Evolutionary conservation across 441 rosid genomes (phyloP), one percentile per base, ranked within the genome.

Genomic region (Brassica hybrid): DNA sequence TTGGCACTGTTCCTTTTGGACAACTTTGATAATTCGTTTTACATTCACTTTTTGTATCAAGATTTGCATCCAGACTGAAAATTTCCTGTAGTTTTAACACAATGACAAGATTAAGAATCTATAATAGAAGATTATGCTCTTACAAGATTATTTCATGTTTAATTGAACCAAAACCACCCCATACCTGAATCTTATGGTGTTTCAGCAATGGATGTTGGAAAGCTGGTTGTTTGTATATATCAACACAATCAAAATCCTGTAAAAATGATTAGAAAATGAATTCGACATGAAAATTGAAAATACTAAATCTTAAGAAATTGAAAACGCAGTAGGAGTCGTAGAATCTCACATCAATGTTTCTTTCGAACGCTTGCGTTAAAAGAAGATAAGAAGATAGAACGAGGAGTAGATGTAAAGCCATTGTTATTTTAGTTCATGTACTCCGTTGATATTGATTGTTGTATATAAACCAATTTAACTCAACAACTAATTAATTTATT

Each of bases 271-370:
- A 36, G 10, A 36, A 36, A 36, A 36, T 36, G 43, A 36, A 36
- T 36, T 36, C 43, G 0, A 36, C 30, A 36, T 36, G 43, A 8
- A 2, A 36, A 36, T 36, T 36, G 43, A 8, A 36, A 36, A 7
- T 36, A 36, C 4, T 1, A 38, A 38, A 32, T 27, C 30, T 27
- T 27, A 3, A 27, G 4, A 27, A 27, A 27, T 27, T 27, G 30
- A 27, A 27, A 27, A 27, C 30, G 30, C 30, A 27, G 30, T 27
- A 27, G 30, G 30, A 27, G 30, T 27, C 30, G 30, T 27, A 27
- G 30, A 27, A 27, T 27, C 52, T 12, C 14, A 69, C 72, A 54
- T 69, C 72, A 30, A 54, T 27, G 5, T 27, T 14, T 52, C 72
- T 45, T 27, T 52, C 11, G 1, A 1, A 27, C 10, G 54, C 11